Evolutionary conservation across 192 early-diverging fungal genomes (phyloP).

Genomic region (Phycomyces nitens): DNA sequence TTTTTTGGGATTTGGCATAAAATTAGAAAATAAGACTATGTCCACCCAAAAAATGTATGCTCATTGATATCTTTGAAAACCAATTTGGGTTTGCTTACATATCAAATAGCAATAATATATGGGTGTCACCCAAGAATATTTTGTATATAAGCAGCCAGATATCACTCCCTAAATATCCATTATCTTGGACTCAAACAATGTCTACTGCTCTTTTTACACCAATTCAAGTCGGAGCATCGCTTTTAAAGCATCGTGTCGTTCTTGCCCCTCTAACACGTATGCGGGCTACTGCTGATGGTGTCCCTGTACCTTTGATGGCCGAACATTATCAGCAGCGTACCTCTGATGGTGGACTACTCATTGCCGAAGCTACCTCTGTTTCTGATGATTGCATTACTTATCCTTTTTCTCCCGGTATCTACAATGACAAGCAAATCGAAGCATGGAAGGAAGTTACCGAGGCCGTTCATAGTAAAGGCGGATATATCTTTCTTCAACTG

Average conservation of each 20-base stretch:
- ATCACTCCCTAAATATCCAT: too few relatives aligned
- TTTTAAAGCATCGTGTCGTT: slow-evolving; percentile 21
- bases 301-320: slow-evolving; percentile 5
- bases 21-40: too few relatives aligned
- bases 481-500: slow-evolving; percentile 53
- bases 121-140: too few relatives aligned
- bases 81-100: too few relatives aligned
- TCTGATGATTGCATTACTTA: slow-evolving; percentile 5
- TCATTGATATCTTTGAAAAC: too few relatives aligned
- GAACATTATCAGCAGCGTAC: slow-evolving; percentile 19
- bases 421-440: slow-evolving; percentile 37
- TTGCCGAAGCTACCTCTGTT: slow-evolving; percentile 8
- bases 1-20: too few relatives aligned
- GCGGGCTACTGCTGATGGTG: slow-evolving; percentile 4
- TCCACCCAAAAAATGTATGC: too few relatives aligned
- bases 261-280: slow-evolving; percentile 21
- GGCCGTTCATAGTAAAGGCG: slow-evolving; percentile 54
- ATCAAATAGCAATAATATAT: too few relatives aligned
- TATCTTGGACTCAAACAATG: too few relatives aligned
- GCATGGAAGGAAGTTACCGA: slow-evolving; percentile 52
- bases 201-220: slow-evolving; percentile 20
- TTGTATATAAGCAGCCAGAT: too few relatives aligned
- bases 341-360: slow-evolving; percentile 10
- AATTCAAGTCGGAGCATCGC: slow-evolving; percentile 14
- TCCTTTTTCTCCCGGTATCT: slow-evolving; percentile 30